These are phyloP conservation scores for Aquilaria sinensis DNA, from an alignment of 345 rosid genomes.

Conservation along the genomic window DNA sequence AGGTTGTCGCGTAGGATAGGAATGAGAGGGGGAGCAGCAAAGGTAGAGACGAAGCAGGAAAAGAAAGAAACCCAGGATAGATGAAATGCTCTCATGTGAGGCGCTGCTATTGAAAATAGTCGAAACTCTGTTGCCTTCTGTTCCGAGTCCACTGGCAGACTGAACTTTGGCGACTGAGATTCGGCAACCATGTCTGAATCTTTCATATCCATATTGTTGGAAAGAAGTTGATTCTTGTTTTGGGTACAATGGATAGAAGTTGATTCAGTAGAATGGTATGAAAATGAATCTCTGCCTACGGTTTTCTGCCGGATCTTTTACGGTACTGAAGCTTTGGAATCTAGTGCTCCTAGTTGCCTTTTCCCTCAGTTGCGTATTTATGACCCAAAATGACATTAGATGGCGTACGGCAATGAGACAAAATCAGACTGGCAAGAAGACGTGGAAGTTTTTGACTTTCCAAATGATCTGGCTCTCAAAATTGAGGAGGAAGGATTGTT, in stretches of 20 bases:
- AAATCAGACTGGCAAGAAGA: too few species aligned
- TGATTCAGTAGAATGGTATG: not conserved
- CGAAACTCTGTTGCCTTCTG: constrained; percentile 74
- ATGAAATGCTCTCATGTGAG: constrained; percentile 89
- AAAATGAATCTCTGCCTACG: too few species aligned
- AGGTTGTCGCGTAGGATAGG: constrained; percentile 82
- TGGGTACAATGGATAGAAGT: not conserved
- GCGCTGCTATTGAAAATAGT: constrained; percentile 55
- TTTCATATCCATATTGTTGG: constrained; percentile 13
- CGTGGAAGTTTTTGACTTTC: not conserved
- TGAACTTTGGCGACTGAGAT: constrained; percentile 28
- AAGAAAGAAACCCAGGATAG: constrained; percentile 88
- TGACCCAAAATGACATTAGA: too few species aligned
- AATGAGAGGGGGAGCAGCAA: constrained; percentile 86
- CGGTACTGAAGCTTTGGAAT: too few species aligned
- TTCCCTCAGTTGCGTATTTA: too few species aligned
- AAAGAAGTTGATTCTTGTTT: not conserved
- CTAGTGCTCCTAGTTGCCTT: too few species aligned
- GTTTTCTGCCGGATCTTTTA: too few species aligned
- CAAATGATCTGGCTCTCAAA: not conserved
- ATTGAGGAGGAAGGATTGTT: not conserved
- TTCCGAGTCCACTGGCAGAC: constrained; percentile 77
- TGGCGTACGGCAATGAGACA: too few species aligned
- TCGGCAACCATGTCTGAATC: constrained; percentile 9
- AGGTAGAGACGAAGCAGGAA: constrained; percentile 77